Conservation (phyloP, 352 stramenopile genomes). For the Elongisporangium undulatum region DNA sequence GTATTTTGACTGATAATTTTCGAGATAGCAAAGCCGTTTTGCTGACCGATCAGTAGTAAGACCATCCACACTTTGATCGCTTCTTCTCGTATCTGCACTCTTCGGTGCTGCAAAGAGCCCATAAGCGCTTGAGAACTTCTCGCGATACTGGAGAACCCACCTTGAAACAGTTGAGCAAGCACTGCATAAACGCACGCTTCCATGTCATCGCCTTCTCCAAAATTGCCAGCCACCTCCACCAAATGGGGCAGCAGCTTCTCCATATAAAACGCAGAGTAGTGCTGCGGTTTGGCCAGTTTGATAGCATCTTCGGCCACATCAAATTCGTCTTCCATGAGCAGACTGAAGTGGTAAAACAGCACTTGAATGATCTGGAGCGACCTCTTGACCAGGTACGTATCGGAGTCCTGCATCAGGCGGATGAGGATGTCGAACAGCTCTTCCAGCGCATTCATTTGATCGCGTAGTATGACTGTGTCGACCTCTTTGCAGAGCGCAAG, state of each 20-base stretch:
- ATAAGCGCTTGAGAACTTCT: constrained; percentile 23
- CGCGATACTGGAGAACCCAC: constrained; percentile 12
- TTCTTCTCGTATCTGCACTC: constrained; percentile 59
- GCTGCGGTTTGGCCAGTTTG: background rate
- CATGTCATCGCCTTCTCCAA: constrained; percentile 51
- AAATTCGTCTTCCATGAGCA: constrained; percentile 6
- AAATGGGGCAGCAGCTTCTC: constrained; percentile 39
- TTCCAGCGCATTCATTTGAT: constrained; percentile 17
- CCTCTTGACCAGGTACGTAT: constrained; percentile 64
- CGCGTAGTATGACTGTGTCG: constrained; percentile 9
- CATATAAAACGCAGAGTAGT: constrained; percentile 18
- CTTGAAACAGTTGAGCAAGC: constrained; percentile 28
- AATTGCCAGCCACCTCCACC: constrained; percentile 54
- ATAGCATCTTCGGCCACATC: constrained; percentile 2
- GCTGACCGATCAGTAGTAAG: constrained; percentile 25
- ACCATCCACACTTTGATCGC: constrained; percentile 54
- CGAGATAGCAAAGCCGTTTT: constrained; percentile 11
- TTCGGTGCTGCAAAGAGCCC: constrained; percentile 36
- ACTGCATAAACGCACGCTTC: constrained; percentile 25
- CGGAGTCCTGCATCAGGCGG: constrained; percentile 56
- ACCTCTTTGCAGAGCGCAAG: constrained; percentile 34
- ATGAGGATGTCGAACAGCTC: constrained; percentile 40
- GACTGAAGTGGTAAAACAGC: constrained; percentile 41
- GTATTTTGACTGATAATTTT: constrained; percentile 11
- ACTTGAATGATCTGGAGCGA: constrained; percentile 52